Conservation (phyloP, 2,329 filamentous ascomycete genomes). For the Claviceps sp. region DNA sequence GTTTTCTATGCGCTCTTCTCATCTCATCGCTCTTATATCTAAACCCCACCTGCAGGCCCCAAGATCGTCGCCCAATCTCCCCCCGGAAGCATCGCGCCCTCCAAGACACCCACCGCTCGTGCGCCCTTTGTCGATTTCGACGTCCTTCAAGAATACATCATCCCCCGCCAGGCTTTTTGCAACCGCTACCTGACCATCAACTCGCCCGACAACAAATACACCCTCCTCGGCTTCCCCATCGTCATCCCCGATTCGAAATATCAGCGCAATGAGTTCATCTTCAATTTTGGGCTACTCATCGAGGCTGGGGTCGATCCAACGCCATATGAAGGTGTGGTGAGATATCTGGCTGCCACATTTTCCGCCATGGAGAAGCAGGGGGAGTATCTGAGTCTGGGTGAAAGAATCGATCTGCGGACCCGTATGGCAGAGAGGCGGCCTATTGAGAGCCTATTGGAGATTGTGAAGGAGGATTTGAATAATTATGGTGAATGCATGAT, state of each 20-base stretch:
- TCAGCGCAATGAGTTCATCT: slow-evolving; percentile 90
- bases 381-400: slow-evolving; percentile 60
- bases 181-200: slow-evolving; percentile 77
- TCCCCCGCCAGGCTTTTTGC: slow-evolving; percentile 89
- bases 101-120: slow-evolving; percentile 14
- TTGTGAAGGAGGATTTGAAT: slow-evolving; percentile 75
- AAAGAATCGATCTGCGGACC: slow-evolving; percentile 23
- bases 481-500: slow-evolving; percentile 99
- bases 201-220: slow-evolving; percentile 55
- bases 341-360: slow-evolving; percentile 74
- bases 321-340: slow-evolving; percentile 72
- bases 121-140: slow-evolving; percentile 70
- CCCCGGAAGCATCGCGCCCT: neutral
- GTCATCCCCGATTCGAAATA: slow-evolving; percentile 75
- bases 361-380: slow-evolving; percentile 85
- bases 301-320: slow-evolving; percentile 53
- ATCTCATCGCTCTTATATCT: neutral
- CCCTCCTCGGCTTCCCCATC: slow-evolving; percentile 77
- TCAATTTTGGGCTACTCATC: slow-evolving; percentile 87
- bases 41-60: slow-evolving; percentile 29
- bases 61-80: slow-evolving; percentile 44
- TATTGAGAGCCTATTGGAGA: slow-evolving; percentile 75
- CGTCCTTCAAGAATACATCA: slow-evolving; percentile 80
- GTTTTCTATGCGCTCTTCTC: neutral
- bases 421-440: slow-evolving; percentile 36